Percentiles rank a stretch among this genome's conserved stretches.
These are phyloP conservation scores for Microdochium paspali DNA, from an alignment of 2,329 filamentous ascomycete species.

Conservation along the genomic window DNA sequence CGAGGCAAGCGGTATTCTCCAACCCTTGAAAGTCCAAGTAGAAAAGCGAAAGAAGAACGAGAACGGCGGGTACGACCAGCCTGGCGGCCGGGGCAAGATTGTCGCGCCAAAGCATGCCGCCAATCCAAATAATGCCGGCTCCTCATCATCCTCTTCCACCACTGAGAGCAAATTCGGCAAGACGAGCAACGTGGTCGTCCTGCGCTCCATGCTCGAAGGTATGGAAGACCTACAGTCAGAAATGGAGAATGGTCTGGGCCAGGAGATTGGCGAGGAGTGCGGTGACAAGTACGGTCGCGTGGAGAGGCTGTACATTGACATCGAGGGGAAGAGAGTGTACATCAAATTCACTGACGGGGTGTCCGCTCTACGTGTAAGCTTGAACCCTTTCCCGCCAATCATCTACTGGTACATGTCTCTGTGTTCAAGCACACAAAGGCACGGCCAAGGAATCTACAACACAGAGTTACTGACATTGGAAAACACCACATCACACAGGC, in stretches of 20 bases:
- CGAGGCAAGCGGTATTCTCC: constrained; percentile 70
- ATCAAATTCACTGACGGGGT: constrained; percentile 86
- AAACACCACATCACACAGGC: constrained; percentile 42
- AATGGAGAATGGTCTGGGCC: constrained; percentile 65
- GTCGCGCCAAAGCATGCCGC: constrained; percentile 52
- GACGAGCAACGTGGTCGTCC: constrained; percentile 75
- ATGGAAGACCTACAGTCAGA: constrained; percentile 71
- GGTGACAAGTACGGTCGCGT: constrained; percentile 80
- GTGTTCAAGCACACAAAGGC: too few relatives aligned
- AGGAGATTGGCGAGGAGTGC: constrained; percentile 95
- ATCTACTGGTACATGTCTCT: neutral
- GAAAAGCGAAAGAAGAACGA: constrained; percentile 78
- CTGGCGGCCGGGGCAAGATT: constrained; percentile 66
- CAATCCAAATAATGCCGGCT: too few relatives aligned
- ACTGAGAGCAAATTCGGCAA: constrained; percentile 49
- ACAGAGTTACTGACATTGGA: constrained; percentile 9
- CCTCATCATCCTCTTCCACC: constrained; percentile 11
- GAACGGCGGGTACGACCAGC: constrained; percentile 67
- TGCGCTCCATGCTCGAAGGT: constrained; percentile 78
- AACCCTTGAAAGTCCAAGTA: constrained; percentile 74
- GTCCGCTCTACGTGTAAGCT: constrained; percentile 70
- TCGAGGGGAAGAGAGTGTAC: constrained; percentile 62
- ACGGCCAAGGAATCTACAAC: too few relatives aligned
- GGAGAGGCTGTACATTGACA: constrained; percentile 68
- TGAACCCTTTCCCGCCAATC: too few relatives aligned